Conservation (phyloP, 148 eudicot species). For the Rhododendron griersonianum region DNA sequence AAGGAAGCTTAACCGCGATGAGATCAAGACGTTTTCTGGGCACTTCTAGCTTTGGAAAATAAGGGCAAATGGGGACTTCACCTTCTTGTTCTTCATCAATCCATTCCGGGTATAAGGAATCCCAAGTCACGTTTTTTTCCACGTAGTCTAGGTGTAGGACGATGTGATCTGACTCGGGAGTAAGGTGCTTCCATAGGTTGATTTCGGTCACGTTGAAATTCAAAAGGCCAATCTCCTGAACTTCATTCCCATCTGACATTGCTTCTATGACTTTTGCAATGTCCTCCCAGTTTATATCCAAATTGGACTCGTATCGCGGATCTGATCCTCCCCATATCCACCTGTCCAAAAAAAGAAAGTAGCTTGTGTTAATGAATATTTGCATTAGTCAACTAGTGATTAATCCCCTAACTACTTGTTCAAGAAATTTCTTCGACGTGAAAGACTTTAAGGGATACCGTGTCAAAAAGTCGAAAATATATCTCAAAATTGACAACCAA, state of each 20-base stretch:
- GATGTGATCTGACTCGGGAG: constrained; percentile 40
- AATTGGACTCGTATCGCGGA: constrained; percentile 53
- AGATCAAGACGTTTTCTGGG: constrained; percentile 60
- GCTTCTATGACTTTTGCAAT: constrained; percentile 31
- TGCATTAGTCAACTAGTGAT: neutral
- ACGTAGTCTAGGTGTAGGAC: constrained; percentile 42
- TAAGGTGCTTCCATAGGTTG: constrained; percentile 39
- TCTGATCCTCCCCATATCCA: constrained; percentile 63
- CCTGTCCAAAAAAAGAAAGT: constrained; percentile 24
- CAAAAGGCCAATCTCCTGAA: constrained; percentile 49
- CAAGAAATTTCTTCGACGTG: neutral
- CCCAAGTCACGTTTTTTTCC: constrained; percentile 58
- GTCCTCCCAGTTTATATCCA: constrained; percentile 58
- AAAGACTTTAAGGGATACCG: neutral
- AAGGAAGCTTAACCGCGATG: constrained; percentile 74
- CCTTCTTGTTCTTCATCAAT: constrained; percentile 92
- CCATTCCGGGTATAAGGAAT: constrained; percentile 84
- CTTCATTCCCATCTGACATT: constrained; percentile 26
- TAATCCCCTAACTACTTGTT: neutral
- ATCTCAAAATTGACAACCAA: too few relatives aligned
- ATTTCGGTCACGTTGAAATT: constrained; percentile 57
- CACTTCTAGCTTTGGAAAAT: constrained; percentile 50
- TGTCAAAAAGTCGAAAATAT: neutral
- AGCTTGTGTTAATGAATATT: constrained; percentile 15
- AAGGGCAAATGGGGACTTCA: constrained; percentile 61